Evolutionary conservation across 2,329 filamentous ascomycete species (phyloP), one percentile per base, ranked within the genome.

Genomic region (Colletotrichum cuscutae): DNA sequence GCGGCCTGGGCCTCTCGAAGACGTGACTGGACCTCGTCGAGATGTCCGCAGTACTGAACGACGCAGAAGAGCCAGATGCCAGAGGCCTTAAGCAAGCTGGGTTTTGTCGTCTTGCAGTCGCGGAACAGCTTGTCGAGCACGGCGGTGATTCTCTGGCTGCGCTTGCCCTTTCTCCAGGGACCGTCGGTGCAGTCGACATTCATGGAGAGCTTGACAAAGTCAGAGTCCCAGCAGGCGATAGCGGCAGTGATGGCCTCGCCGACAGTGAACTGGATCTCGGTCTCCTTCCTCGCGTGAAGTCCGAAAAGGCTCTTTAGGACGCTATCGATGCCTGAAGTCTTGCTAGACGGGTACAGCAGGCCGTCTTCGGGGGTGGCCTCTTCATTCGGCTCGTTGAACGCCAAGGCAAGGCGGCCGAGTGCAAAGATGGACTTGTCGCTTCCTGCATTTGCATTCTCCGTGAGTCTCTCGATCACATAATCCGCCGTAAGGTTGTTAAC

Each of bases 51-150:
- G 81, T 97, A 95, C 79, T 98, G 95, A 9, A 98, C 92, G 3
- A 98, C 84, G 78, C 93, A 97, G 72, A 98, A 92, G 0, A 98
- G 88, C 97, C 97, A 98, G 77, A 99, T 97, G 0, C 95, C 95
- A 0, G 95, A 96, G 3, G 96, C 95, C 80, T 98, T 98, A 77
- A 95, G 92, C 5, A 98, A 86, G 0, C 95, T 93, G 1, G 97
- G 97, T 78, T 98, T 98, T 0, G 94, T 95, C 9, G 92, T 91
- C 77, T 93, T 92, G 83, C 93, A 97, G 77, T 97, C 93, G 2
- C 85, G 84, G 59, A 98, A 86, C 2, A 97, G 88, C 79, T 92
- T 95, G 72, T 94, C 89, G 5, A 97, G 84, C 1, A 94, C 86
- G 15, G 67, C 61, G 5, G 69, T 74, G 57, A 75, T 42, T n/a